Percentiles rank a stretch among this genome's conserved stretches.
Evolutionary conservation across 1,284 basidiomycete genomes (phyloP).

Genomic region (Lentinula novae-zelandiae): DNA sequence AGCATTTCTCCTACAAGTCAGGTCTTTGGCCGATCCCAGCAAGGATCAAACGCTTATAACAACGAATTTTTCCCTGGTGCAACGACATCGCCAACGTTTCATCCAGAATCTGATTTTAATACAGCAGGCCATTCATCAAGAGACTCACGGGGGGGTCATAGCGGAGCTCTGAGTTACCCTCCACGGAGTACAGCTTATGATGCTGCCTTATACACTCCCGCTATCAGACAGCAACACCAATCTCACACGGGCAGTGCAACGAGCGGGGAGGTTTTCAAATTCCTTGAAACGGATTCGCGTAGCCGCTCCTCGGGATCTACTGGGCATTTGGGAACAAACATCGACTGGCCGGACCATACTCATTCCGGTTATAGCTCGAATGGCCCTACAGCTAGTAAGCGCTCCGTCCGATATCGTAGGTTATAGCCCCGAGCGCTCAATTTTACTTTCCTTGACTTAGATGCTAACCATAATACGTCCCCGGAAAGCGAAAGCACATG

Average conservation of each 20-base stretch:
- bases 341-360: constrained; percentile 11
- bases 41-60: background rate
- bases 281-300: constrained; percentile 10
- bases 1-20: constrained; percentile 3
- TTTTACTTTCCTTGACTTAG: background rate
- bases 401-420: background rate
- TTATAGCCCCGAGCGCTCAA: background rate
- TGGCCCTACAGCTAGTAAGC: background rate
- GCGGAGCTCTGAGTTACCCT: background rate
- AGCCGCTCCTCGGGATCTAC: background rate
- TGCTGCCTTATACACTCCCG: constrained; percentile 9
- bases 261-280: constrained; percentile 9
- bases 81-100: background rate
- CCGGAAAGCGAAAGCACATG: constrained; percentile 8
- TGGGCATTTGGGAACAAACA: background rate
- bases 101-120: constrained; percentile 2
- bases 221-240: constrained; percentile 4
- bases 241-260: background rate
- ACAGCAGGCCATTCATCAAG: background rate
- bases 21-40: background rate
- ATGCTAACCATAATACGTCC: background rate
- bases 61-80: background rate
- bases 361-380: background rate
- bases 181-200: constrained; percentile 10
- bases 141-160: background rate